Evolutionary conservation across 441 rosid genomes (phyloP).

Genomic region (Croton setiger): DNA sequence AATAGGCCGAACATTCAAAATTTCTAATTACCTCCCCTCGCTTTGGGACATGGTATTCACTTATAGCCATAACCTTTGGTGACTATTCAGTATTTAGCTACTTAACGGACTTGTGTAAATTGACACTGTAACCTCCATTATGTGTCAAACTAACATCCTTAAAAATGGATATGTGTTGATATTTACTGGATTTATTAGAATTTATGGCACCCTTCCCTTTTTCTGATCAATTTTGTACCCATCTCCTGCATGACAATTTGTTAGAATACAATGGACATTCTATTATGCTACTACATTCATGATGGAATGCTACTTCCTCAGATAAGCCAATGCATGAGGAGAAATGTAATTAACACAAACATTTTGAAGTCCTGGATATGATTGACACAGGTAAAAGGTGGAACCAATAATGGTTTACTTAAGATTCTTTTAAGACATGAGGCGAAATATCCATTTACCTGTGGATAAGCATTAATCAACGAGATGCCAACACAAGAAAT

Average conservation of each 20-base stretch:
- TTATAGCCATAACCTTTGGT: not conserved
- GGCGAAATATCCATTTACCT: constrained; percentile 40
- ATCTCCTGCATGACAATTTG: not conserved
- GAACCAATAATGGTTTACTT: not conserved
- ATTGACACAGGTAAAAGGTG: not conserved
- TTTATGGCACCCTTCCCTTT: not conserved
- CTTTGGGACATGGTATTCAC: not conserved
- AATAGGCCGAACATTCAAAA: too few species aligned
- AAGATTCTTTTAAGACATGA: not conserved
- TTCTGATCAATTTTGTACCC: not conserved
- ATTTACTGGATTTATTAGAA: not conserved
- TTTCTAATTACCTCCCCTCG: not conserved
- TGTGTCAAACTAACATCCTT: not conserved
- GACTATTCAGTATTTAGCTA: not conserved
- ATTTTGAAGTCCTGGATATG: not conserved
- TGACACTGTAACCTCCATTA: not conserved
- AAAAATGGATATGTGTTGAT: not conserved
- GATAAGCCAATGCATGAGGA: not conserved
- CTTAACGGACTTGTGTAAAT: not conserved
- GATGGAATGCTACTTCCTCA: not conserved
- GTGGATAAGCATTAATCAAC: constrained; percentile 72
- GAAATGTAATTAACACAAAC: not conserved
- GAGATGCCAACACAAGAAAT: constrained; percentile 77
- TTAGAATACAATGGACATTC: not conserved
- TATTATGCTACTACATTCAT: not conserved